Evolutionary conservation across 371 early-diverging fungal species (phyloP).

Genomic region (Smittium mucronatum): DNA sequence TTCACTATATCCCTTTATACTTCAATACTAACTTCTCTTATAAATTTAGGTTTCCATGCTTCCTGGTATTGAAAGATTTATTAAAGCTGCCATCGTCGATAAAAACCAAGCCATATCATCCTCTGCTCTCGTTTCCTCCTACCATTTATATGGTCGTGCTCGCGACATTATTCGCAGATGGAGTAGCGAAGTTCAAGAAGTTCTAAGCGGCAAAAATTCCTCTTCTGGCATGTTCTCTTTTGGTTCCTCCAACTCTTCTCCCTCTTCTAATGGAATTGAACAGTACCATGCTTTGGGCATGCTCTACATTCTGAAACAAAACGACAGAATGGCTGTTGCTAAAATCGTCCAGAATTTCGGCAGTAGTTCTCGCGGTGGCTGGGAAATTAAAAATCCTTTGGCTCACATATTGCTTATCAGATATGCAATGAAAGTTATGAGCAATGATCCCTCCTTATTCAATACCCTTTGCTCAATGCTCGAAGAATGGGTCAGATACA

Average conservation of each 20-base stretch:
- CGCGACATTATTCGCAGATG: conserved; percentile 78
- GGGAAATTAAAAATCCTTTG: conserved; percentile 58
- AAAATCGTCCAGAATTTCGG: conserved; percentile 86
- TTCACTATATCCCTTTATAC: not conserved
- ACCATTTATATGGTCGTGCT: conserved; percentile 68
- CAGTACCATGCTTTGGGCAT: conserved; percentile 97
- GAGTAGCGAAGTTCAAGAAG: conserved; percentile 83
- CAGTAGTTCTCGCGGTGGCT: conserved; percentile 35
- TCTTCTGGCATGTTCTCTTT: conserved; percentile 35
- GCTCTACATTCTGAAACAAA: conserved; percentile 83
- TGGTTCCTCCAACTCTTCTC: conserved; percentile 20
- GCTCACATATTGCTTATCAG: conserved; percentile 88
- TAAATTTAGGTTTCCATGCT: conserved; percentile 52
- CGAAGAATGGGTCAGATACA: conserved; percentile 82
- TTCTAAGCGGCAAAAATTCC: conserved; percentile 60
- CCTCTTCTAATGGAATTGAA: conserved; percentile 51
- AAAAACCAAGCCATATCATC: conserved; percentile 79
- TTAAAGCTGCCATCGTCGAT: conserved; percentile 95
- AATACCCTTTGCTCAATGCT: conserved; percentile 65
- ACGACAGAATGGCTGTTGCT: conserved; percentile 94
- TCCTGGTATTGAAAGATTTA: conserved; percentile 86
- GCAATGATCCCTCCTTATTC: conserved; percentile 54
- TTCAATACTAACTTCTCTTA: conserved; percentile 22
- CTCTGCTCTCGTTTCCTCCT: conserved; percentile 84
- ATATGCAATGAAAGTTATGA: conserved; percentile 87